Evolutionary conservation across 2,329 filamentous ascomycete species (phyloP), one percentile per base, ranked within the genome.

Genomic region (Fusarium citri): DNA sequence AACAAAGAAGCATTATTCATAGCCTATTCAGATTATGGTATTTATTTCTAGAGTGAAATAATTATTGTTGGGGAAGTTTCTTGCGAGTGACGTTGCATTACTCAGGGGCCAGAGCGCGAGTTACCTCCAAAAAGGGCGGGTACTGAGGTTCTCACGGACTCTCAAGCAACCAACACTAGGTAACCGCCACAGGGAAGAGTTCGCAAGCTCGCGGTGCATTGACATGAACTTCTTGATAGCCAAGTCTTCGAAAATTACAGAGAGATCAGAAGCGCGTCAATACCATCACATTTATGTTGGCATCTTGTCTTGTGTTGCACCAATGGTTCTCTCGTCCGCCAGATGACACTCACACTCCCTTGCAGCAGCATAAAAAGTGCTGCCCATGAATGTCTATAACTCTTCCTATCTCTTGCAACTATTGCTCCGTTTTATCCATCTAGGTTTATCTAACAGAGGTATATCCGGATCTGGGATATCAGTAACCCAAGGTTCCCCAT

Each of bases 51-150:
- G 31, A 64, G 18, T 12, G 14, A 30, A 20, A 45, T 22, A 25
- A 6, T 28, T 25, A 5, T 10, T 37, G 18, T 57, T 64, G 34
- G 43, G 9, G 23, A 47, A 37, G 22, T 25, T 45, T 45, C 23
- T 25, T 26, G 26, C 22, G 30, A 47, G 42, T 55, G 63, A 50
- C 37, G 54, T 55, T 59, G 37, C 40, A 43, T 31, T 55, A 26
- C 41, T 70, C 67, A 70, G 67, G 67, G 67, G 63, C 45, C 45
- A 40, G 31, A 41, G 30, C 41, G 54, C 46, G 57, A 71, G 57
- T 59, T 58, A 53, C 46, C 47, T 60, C 63, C 43, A 28, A 61
- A 66, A 61, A 63, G 58, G 50, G 53, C 59, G 51, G 58, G 42
- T 53, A 51, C 40, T 64, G 57, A 70, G 46, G 59, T 31, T 59